These are phyloP conservation scores for Amoebophrya sp. DNA, from an alignment of 169 alveolate species.

Conservation along the genomic window DNA sequence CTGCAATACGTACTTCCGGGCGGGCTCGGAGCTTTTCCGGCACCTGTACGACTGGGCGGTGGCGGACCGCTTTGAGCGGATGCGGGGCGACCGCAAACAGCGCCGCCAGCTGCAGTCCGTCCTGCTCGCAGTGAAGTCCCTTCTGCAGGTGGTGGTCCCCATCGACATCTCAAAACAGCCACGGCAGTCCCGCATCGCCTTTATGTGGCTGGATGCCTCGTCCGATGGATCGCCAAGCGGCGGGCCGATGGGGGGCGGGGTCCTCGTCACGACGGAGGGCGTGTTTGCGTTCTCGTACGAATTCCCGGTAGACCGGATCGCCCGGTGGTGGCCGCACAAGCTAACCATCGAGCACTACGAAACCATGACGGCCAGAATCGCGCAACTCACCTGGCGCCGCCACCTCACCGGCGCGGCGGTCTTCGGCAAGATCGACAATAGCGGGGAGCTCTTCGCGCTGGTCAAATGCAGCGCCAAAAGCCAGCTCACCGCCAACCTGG, in stretches of 20 bases:
- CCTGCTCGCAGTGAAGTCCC: not conserved
- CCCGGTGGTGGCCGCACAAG: no score
- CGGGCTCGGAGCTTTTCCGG: not conserved
- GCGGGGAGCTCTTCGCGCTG: not conserved
- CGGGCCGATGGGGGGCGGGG: not conserved
- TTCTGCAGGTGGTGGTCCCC: not conserved
- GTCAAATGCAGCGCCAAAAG: not conserved
- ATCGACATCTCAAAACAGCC: not conserved
- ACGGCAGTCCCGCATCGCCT: not conserved
- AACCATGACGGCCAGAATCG: not conserved
- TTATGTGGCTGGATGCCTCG: not conserved
- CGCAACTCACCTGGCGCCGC: not conserved
- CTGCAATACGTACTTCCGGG: not conserved
- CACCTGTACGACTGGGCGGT: not conserved
- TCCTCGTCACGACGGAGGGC: not conserved
- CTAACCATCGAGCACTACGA: not conserved
- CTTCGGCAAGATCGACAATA: not conserved
- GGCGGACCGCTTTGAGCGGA: not conserved
- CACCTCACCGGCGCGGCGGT: not conserved
- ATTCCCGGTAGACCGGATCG: not conserved
- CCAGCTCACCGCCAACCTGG: not conserved
- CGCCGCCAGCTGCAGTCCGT: not conserved
- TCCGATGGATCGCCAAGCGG: not conserved
- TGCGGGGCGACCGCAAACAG: not conserved
- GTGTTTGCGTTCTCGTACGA: not conserved